A percentile compares a stretch with the other conserved stretches of the same genome.
Conservation (phyloP, 2,329 filamentous ascomycete species). For the Penicillium sp. region DNA sequence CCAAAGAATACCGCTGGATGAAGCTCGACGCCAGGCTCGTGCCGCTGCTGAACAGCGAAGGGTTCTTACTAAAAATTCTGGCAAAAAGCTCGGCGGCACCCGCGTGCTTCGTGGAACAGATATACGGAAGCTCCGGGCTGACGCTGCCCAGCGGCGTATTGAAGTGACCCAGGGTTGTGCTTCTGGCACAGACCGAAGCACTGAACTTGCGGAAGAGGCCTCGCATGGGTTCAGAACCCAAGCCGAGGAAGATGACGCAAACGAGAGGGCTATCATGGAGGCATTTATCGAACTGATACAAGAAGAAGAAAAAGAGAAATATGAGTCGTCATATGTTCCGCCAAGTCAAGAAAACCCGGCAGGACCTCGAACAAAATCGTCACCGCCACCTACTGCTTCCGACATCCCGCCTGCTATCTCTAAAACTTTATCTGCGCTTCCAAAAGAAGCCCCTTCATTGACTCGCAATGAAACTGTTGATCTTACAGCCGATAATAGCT, state of each 20-base stretch:
- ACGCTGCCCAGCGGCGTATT: constrained; percentile 67
- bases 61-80: constrained; percentile 59
- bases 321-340: constrained; percentile 56
- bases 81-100: constrained; percentile 69
- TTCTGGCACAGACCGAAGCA: constrained; percentile 64
- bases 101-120: constrained; percentile 59
- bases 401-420: constrained; percentile 23
- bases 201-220: constrained; percentile 66
- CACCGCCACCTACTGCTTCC: constrained; percentile 37
- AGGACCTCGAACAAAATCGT: constrained; percentile 43
- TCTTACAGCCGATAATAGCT: constrained; percentile 27
- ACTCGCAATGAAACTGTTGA: constrained; percentile 11
- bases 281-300: constrained; percentile 84
- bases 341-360: constrained; percentile 53
- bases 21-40: constrained; percentile 72
- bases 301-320: constrained; percentile 66
- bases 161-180: constrained; percentile 71
- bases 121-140: constrained; percentile 68
- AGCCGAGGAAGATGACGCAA: constrained; percentile 84
- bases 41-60: constrained; percentile 70
- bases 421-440: background rate
- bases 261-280: constrained; percentile 80
- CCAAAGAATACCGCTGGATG: constrained; percentile 61
- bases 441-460: background rate
- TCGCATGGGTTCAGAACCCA: constrained; percentile 75